Percentiles rank a stretch among this genome's conserved stretches.
Evolutionary conservation across 768 basidiomycete genomes (phyloP).

Genomic region (Podaxis sp.): DNA sequence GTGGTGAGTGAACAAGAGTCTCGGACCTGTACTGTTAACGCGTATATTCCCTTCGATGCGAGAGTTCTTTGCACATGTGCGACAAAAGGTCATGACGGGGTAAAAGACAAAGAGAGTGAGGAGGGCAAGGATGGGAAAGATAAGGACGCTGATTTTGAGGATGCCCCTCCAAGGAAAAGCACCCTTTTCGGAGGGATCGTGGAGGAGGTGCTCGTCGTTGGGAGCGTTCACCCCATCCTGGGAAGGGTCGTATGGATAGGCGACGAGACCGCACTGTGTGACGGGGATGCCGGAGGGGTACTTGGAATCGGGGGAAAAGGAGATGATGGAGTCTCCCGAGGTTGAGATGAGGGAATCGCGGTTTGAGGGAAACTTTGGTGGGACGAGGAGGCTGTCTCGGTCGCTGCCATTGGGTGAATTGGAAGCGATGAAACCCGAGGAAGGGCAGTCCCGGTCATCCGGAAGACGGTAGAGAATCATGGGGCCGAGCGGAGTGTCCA

Average conservation of each 20-base stretch:
- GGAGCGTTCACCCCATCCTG: constrained; percentile 51
- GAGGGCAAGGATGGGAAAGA: constrained; percentile 59
- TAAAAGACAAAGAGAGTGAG: constrained; percentile 80
- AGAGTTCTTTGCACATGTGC: constrained; percentile 32
- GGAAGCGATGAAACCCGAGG: neutral
- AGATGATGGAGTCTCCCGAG: constrained; percentile 36
- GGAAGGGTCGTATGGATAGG: constrained; percentile 71
- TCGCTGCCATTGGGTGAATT: neutral
- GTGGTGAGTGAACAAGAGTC: neutral
- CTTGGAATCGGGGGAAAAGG: constrained; percentile 47
- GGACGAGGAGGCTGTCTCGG: constrained; percentile 36
- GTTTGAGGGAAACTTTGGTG: constrained; percentile 27
- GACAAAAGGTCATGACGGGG: constrained; percentile 62
- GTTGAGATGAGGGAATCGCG: constrained; percentile 33
- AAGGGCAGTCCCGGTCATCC: constrained; percentile 26
- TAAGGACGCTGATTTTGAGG: constrained; percentile 67
- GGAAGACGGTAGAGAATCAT: constrained; percentile 71
- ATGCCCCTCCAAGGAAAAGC: constrained; percentile 48
- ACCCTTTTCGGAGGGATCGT: constrained; percentile 51
- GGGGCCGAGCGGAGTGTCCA: constrained; percentile 32
- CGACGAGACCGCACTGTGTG: constrained; percentile 44
- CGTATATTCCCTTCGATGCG: constrained; percentile 62
- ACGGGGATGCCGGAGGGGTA: constrained; percentile 47
- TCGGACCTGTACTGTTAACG: constrained; percentile 55
- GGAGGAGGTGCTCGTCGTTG: constrained; percentile 77